Evolutionary conservation across 73 alveolate species (phyloP).

Genomic region (Blepharisma stoltei): DNA sequence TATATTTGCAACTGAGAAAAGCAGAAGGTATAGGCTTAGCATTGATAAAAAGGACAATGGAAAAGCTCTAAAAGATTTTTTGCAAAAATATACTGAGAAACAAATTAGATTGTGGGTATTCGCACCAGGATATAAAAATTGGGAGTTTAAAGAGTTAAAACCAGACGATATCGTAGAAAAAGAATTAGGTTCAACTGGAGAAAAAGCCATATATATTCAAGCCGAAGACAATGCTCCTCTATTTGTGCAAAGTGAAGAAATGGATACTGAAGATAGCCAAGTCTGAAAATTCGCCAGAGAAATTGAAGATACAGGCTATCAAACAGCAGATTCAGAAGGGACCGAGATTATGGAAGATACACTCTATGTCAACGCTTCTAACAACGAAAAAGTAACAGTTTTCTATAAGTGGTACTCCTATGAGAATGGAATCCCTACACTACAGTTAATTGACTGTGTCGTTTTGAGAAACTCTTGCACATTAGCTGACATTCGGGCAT

Average conservation of each 20-base stretch:
- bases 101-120: conserved; percentile 13
- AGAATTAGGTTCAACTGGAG: background rate
- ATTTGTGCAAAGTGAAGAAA: background rate
- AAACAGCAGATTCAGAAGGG: background rate
- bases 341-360: background rate
- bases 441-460: background rate
- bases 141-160: background rate
- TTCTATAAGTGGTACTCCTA: conserved; percentile 9
- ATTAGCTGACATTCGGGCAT: background rate
- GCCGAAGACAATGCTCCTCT: background rate
- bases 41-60: background rate
- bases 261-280: too few species aligned
- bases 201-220: conserved; percentile 1
- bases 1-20: background rate
- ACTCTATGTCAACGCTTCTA: background rate
- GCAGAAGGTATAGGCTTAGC: background rate
- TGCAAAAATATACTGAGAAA: background rate
- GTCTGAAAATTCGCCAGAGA: too few species aligned
- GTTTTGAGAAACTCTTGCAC: background rate
- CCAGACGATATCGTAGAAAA: background rate
- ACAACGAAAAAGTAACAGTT: background rate
- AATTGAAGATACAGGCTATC: background rate
- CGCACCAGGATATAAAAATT: conserved; percentile 10
- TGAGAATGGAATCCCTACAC: background rate
- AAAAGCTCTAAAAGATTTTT: background rate